Evolutionary conservation across 2,329 filamentous ascomycete species (phyloP).

Genomic region (Fusarium keratoplasticum): DNA sequence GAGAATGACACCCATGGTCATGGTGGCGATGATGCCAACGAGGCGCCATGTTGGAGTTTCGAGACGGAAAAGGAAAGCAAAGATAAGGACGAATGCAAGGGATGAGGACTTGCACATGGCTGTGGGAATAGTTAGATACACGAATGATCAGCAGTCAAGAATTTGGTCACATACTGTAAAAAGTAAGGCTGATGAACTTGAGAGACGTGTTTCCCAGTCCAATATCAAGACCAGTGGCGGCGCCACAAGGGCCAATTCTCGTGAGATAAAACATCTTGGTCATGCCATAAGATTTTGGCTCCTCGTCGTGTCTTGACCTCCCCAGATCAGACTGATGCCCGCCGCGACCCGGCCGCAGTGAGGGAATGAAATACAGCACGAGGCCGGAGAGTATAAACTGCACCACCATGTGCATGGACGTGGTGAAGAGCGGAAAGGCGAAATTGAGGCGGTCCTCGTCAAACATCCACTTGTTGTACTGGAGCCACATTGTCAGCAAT

Average conservation of each 20-base stretch:
- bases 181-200: slow-evolving; percentile 95
- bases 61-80: slow-evolving; percentile 93
- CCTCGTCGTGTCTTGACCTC: slow-evolving; percentile 62
- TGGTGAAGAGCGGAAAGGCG: slow-evolving; percentile 94
- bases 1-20: slow-evolving; percentile 95
- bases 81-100: slow-evolving; percentile 92
- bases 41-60: slow-evolving; percentile 89
- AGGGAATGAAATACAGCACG: slow-evolving; percentile 85
- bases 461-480: slow-evolving; percentile 99
- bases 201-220: slow-evolving; percentile 95
- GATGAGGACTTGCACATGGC: slow-evolving; percentile 99
- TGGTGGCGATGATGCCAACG: slow-evolving; percentile 86
- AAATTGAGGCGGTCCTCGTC: slow-evolving; percentile 87
- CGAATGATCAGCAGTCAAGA: background rate
- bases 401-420: slow-evolving; percentile 93
- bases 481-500: slow-evolving; percentile 34
- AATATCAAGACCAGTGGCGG: slow-evolving; percentile 94
- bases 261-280: slow-evolving; percentile 92
- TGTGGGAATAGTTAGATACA: slow-evolving; percentile 45
- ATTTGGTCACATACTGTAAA: slow-evolving; percentile 77
- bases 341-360: slow-evolving; percentile 74
- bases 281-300: slow-evolving; percentile 75
- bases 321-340: slow-evolving; percentile 60
- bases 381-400: slow-evolving; percentile 85
- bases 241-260: slow-evolving; percentile 89